These are phyloP conservation scores for Herpetomonas muscarum DNA, from an alignment of 208 protist species.

Conservation along the genomic window DNA sequence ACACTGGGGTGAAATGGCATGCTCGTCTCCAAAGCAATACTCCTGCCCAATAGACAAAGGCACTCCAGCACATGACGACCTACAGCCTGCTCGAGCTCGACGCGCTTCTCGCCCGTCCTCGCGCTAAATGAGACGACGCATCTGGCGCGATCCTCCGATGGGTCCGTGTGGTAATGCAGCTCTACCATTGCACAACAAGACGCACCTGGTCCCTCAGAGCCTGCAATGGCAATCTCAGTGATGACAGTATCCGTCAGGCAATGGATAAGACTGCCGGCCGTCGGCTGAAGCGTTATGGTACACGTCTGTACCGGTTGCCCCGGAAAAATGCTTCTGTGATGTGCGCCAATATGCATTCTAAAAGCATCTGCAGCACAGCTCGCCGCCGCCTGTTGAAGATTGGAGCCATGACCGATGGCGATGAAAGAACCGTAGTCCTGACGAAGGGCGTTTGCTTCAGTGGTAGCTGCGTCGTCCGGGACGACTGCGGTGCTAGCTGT, in stretches of 20 bases:
- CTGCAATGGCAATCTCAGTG: conserved; percentile 15
- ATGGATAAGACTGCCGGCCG: neutral
- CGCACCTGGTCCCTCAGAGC: neutral
- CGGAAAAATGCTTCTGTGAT: conserved; percentile 15
- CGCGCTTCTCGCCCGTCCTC: neutral
- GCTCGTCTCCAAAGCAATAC: conserved; percentile 12
- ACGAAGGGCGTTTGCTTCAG: too few relatives aligned
- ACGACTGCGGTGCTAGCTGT: too few relatives aligned
- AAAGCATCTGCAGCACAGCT: too few relatives aligned
- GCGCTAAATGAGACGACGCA: conserved; percentile 14
- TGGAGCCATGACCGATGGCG: too few relatives aligned
- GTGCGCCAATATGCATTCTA: too few relatives aligned
- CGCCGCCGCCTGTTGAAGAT: too few relatives aligned
- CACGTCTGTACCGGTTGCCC: conserved; percentile 4
- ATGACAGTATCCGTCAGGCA: conserved; percentile 14
- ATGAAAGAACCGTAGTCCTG: too few relatives aligned
- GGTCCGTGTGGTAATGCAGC: neutral
- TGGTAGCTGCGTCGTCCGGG: too few relatives aligned
- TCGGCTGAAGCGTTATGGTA: conserved; percentile 4
- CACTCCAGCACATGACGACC: conserved; percentile 12
- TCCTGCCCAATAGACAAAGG: conserved; percentile 10
- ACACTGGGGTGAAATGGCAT: too few relatives aligned
- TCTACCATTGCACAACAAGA: neutral
- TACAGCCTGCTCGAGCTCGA: conserved; percentile 19
- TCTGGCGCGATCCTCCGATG: neutral